Percentiles rank a stretch among this genome's conserved stretches.
phyloP scores from a whole-genome alignment of 1,284 basidiomycete species.

The Ustilago loliicola region DNA sequence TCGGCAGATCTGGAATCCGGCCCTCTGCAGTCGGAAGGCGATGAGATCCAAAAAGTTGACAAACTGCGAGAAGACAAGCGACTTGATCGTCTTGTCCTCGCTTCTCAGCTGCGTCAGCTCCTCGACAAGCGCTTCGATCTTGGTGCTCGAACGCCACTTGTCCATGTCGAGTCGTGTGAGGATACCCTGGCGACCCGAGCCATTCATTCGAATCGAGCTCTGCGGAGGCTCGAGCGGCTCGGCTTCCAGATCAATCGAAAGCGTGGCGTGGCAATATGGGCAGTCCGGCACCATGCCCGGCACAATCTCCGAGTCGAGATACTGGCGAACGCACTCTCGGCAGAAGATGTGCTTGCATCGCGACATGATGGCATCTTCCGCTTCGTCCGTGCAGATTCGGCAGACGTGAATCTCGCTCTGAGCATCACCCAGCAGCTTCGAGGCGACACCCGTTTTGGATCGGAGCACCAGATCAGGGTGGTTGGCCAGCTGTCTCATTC shows the following conservation, averaged over 20 bases:
- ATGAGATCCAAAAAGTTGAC: conserved; percentile 85
- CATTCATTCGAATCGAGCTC: conserved; percentile 66
- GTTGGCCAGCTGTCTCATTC: conserved; percentile 71
- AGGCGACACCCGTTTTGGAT: conserved; percentile 76
- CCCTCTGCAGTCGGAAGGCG: conserved; percentile 89
- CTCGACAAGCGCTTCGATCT: conserved; percentile 96
- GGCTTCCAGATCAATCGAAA: conserved; percentile 95
- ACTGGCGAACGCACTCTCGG: conserved; percentile 94
- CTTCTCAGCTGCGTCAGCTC: conserved; percentile 86
- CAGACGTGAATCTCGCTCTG: conserved; percentile 74
- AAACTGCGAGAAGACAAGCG: conserved; percentile 94
- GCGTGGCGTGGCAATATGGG: conserved; percentile 91
- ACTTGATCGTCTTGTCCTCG: conserved; percentile 93
- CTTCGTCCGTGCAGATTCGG: conserved; percentile 94
- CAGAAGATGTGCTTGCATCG: conserved; percentile 87
- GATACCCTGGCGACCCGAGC: conserved; percentile 85
- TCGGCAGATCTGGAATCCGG: conserved; percentile 88
- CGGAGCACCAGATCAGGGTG: conserved; percentile 91
- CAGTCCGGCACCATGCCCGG: conserved; percentile 79
- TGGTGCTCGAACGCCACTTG: conserved; percentile 92
- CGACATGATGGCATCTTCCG: conserved; percentile 92
- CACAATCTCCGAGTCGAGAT: conserved; percentile 81
- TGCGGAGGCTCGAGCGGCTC: conserved; percentile 87
- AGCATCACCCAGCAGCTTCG: conserved; percentile 61
- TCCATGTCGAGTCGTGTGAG: conserved; percentile 88